Conservation (phyloP, 164 flowering plant genomes). For the Warburgia ugandensis region DNA sequence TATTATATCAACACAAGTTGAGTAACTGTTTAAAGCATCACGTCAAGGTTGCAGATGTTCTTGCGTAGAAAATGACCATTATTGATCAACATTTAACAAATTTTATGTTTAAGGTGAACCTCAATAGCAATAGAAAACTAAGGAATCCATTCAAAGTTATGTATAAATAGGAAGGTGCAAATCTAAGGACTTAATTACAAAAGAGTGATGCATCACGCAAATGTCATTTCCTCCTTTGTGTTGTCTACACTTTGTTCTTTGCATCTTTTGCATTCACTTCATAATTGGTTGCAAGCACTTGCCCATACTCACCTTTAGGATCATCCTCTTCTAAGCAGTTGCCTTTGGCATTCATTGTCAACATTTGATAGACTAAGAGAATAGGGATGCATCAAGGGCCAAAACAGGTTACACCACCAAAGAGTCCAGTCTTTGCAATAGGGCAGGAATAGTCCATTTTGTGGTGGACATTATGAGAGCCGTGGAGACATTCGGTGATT, state of each 20-base stretch:
- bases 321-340: slow-evolving; percentile 31
- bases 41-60: too few species aligned
- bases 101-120: too few species aligned
- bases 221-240: too few species aligned
- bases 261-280: neutral
- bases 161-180: too few species aligned
- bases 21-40: too few species aligned
- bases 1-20: too few species aligned
- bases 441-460: slow-evolving; percentile 19
- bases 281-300: slow-evolving; percentile 22
- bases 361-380: slow-evolving; percentile 41
- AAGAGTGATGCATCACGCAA: too few species aligned
- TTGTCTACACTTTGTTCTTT: neutral
- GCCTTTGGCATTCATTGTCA: slow-evolving; percentile 29
- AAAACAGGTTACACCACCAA: slow-evolving; percentile 48
- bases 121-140: too few species aligned
- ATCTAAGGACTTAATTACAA: too few species aligned
- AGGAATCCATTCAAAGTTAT: too few species aligned
- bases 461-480: slow-evolving; percentile 29
- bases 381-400: slow-evolving; percentile 32
- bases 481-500: slow-evolving; percentile 54
- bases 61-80: too few species aligned
- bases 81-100: too few species aligned
- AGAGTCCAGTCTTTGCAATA: slow-evolving; percentile 41
- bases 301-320: slow-evolving; percentile 33